Percentiles rank a stretch among this genome's conserved stretches.
These are phyloP conservation scores for Pleurotus citrinopileatus DNA, from an alignment of 768 basidiomycete genomes.

Conservation along the genomic window DNA sequence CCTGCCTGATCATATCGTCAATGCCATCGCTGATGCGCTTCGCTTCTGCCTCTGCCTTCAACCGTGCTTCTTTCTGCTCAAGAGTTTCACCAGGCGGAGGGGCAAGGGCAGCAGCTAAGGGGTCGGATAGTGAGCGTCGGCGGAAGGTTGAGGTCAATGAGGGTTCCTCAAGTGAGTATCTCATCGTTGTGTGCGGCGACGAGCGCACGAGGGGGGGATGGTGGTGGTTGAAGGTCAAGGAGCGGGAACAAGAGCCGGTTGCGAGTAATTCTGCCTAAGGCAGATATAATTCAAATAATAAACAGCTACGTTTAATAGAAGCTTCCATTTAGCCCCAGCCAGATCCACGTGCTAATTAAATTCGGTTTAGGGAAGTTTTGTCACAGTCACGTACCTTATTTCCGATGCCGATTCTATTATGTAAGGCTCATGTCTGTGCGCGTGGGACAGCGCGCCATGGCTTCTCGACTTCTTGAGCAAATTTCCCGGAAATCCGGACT, in stretches of 20 bases:
- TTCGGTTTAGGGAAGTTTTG: neutral
- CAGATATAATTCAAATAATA: constrained; percentile 8
- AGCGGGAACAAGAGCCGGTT: constrained; percentile 8
- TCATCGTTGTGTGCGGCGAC: constrained; percentile 29
- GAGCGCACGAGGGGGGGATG: constrained; percentile 15
- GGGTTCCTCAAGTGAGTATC: constrained; percentile 27
- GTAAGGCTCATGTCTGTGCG: neutral
- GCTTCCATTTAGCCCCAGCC: constrained; percentile 5
- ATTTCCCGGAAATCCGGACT: too few species aligned
- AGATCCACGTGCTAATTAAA: constrained; percentile 5
- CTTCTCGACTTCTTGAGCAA: too few species aligned
- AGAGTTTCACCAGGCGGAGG: constrained; percentile 75
- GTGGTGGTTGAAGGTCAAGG: constrained; percentile 17
- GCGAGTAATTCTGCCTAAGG: neutral
- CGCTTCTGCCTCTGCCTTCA: constrained; percentile 68
- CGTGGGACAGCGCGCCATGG: neutral
- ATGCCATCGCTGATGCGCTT: constrained; percentile 74
- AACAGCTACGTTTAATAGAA: constrained; percentile 3
- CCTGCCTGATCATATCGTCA: constrained; percentile 73
- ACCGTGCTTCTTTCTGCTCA: constrained; percentile 59
- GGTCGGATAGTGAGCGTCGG: constrained; percentile 58
- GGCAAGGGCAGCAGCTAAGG: constrained; percentile 60
- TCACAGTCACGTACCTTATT: neutral
- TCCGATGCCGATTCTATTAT: neutral
- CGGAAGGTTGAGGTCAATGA: constrained; percentile 15